Evolutionary conservation across 2,329 filamentous ascomycete species (phyloP).

Genomic region (Aspergillus fumigatus): DNA sequence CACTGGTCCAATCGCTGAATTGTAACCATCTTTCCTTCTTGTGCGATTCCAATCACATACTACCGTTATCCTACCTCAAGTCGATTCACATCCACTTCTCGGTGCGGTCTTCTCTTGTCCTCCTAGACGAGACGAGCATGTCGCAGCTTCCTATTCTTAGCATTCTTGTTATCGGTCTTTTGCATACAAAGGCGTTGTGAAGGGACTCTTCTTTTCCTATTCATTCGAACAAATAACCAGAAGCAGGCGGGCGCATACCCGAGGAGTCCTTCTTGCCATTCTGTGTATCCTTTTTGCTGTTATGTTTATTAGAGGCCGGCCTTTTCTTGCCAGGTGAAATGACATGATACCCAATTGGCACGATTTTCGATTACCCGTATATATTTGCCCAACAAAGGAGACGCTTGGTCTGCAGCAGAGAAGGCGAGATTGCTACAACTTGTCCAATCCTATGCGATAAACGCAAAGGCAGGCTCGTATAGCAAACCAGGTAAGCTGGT

Average conservation of each 20-base stretch:
- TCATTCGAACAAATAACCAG: conserved; percentile 10
- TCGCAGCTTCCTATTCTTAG: neutral
- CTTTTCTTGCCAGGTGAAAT: neutral
- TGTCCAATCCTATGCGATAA: neutral
- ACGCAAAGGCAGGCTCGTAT: conserved; percentile 3
- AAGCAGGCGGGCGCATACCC: conserved; percentile 20
- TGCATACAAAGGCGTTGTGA: conserved; percentile 2
- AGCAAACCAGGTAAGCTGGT: neutral
- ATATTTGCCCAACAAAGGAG: neutral
- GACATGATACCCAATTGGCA: neutral
- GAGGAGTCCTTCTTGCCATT: conserved; percentile 21
- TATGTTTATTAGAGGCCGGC: neutral
- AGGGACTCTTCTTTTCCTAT: conserved; percentile 8
- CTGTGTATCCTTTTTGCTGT: conserved; percentile 1
- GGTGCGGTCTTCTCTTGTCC: neutral
- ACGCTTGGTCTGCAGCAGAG: neutral
- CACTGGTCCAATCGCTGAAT: conserved; percentile 27
- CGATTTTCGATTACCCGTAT: neutral
- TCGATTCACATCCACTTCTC: neutral
- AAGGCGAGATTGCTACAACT: neutral
- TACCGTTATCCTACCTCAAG: neutral
- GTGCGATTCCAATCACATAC: neutral
- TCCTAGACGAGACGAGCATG: neutral
- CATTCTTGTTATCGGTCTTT: neutral
- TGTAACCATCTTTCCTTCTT: conserved; percentile 18